Evolutionary conservation across 768 basidiomycete genomes (phyloP).

Genomic region (Peribolospora kevripleyi): DNA sequence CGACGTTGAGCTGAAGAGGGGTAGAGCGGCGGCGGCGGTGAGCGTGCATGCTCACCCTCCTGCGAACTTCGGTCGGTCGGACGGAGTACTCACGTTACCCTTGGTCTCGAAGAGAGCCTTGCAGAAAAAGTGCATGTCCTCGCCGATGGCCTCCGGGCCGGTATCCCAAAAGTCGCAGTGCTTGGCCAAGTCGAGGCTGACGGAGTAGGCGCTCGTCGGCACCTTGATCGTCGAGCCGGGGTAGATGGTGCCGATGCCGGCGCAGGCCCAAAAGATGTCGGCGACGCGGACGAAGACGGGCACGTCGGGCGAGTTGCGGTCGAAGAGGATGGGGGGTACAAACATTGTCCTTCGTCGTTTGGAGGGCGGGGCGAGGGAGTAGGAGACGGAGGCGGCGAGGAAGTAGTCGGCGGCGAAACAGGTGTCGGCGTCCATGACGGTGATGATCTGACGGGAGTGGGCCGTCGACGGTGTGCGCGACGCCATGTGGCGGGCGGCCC

Average conservation of each 20-base stretch:
- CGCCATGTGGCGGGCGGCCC: slow-evolving; percentile 5
- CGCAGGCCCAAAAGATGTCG: slow-evolving; percentile 12
- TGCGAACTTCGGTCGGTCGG: too few species aligned
- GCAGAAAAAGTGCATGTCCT: slow-evolving; percentile 18
- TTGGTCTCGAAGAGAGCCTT: slow-evolving; percentile 1
- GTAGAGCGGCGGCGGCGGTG: slow-evolving; percentile 12
- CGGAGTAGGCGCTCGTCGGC: slow-evolving; percentile 16
- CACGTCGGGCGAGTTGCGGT: slow-evolving; percentile 13
- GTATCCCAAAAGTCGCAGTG: slow-evolving; percentile 17
- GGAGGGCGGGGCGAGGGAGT: slow-evolving; percentile 10
- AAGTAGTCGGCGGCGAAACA: slow-evolving; percentile 16
- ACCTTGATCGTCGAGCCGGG: slow-evolving; percentile 15
- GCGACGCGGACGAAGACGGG: slow-evolving; percentile 13
- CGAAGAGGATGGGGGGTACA: slow-evolving; percentile 12
- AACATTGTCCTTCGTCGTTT: slow-evolving; percentile 7
- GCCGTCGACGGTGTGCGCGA: slow-evolving; percentile 1
- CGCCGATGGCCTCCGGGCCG: slow-evolving; percentile 15
- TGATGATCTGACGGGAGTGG: slow-evolving; percentile 11
- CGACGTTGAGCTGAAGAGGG: slow-evolving; percentile 12
- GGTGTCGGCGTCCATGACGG: slow-evolving; percentile 15
- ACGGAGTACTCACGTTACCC: neutral
- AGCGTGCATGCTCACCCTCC: neutral
- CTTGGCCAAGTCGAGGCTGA: slow-evolving; percentile 12
- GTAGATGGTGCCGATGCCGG: slow-evolving; percentile 13
- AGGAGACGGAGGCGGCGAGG: neutral